phyloP scores from a whole-genome alignment of 2,329 filamentous ascomycete species.

The Chaetothyriales sp. region DNA sequence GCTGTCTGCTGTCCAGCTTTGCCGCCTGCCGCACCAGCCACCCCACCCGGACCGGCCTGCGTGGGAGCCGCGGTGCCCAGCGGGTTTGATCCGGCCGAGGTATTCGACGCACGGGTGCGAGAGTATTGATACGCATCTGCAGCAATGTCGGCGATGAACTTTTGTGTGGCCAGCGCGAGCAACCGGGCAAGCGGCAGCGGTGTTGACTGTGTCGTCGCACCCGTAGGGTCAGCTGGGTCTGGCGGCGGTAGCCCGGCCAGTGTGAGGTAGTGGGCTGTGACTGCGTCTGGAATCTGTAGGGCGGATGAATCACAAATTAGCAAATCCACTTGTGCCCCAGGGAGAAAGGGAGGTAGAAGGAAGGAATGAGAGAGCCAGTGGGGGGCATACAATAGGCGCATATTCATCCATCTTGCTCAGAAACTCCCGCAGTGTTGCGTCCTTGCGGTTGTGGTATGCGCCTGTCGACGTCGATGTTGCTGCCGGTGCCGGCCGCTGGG shows the following conservation, averaged over 20 bases:
- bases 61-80: conserved; percentile 57
- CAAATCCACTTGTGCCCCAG: neutral
- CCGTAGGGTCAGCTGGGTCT: conserved; percentile 55
- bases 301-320: neutral
- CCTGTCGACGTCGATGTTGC: conserved; percentile 1
- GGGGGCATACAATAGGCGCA: conserved; percentile 69
- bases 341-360: neutral
- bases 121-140: conserved; percentile 97
- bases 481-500: conserved; percentile 9
- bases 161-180: conserved; percentile 92
- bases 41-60: conserved; percentile 34
- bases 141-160: conserved; percentile 94
- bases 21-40: conserved; percentile 18
- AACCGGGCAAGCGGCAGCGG: conserved; percentile 78
- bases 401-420: conserved; percentile 95
- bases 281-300: conserved; percentile 78
- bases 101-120: conserved; percentile 84
- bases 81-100: conserved; percentile 70
- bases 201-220: conserved; percentile 61
- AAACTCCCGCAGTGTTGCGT: conserved; percentile 83
- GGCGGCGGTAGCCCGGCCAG: conserved; percentile 87
- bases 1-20: conserved; percentile 31
- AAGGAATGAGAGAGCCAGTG: neutral
- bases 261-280: conserved; percentile 95
- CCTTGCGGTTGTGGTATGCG: conserved; percentile 60